These are phyloP conservation scores for Colletotrichum cordylinicola DNA, from an alignment of 2,329 filamentous ascomycete genomes.

Conservation along the genomic window DNA sequence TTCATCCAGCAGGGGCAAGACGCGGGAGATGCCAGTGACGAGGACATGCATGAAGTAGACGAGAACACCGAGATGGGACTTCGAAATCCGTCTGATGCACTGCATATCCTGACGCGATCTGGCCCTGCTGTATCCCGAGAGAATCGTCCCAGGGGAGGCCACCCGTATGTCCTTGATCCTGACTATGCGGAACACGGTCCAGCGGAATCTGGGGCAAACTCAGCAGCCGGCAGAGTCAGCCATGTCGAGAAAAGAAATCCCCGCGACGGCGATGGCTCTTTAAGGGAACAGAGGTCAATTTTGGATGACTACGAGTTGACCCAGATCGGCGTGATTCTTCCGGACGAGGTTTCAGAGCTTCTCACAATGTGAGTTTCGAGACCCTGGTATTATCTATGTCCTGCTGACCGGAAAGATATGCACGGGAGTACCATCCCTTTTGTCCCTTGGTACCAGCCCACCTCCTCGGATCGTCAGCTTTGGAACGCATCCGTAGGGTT, in stretches of 20 bases:
- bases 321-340: accelerated
- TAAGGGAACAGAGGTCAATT: neutral
- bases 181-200: accelerated
- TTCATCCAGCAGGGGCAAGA: accelerated
- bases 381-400: accelerated
- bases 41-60: neutral
- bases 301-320: neutral
- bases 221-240: accelerated
- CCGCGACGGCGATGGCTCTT: neutral
- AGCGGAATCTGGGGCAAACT: accelerated
- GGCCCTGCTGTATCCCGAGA: accelerated
- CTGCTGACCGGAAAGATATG: neutral
- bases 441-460: neutral
- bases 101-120: neutral
- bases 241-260: neutral
- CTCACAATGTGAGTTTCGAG: neutral
- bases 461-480: accelerated
- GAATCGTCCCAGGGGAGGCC: neutral
- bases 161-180: neutral
- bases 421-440: accelerated
- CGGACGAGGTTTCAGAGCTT: neutral
- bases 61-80: neutral
- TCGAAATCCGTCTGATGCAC: neutral
- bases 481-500: neutral
- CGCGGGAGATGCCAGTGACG: neutral